Percentiles rank a stretch among this genome's conserved stretches.
These are phyloP conservation scores for Apiotrichum sp. DNA, from an alignment of 1,284 basidiomycete genomes.

Conservation along the genomic window DNA sequence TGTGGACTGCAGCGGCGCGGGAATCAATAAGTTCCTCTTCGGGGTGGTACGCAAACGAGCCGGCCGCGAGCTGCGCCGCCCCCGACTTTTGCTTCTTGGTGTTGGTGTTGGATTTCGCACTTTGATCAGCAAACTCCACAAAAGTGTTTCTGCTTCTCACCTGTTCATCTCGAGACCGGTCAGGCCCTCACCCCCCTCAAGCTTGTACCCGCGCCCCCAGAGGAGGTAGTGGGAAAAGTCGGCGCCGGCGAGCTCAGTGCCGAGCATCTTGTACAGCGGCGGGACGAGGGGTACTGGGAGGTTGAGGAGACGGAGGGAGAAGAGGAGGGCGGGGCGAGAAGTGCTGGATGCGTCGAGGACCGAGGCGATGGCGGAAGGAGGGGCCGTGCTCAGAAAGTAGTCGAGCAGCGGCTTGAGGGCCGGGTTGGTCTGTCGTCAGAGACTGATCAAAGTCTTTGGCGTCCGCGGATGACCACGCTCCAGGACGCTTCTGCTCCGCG, in stretches of 20 bases:
- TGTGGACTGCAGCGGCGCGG: constrained; percentile 58
- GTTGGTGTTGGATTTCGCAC: not conserved
- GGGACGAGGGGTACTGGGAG: constrained; percentile 86
- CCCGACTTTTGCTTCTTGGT: constrained; percentile 41
- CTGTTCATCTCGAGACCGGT: constrained; percentile 39
- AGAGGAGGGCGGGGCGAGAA: constrained; percentile 65
- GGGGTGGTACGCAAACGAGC: constrained; percentile 67
- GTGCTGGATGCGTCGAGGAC: constrained; percentile 37
- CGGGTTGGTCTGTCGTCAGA: constrained; percentile 56
- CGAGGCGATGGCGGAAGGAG: constrained; percentile 46
- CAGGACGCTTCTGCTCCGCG: no score
- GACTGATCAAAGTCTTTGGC: not conserved
- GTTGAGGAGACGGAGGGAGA: constrained; percentile 82
- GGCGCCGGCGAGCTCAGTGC: constrained; percentile 63
- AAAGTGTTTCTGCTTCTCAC: not conserved
- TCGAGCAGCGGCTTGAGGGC: constrained; percentile 64
- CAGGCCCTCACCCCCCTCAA: constrained; percentile 39
- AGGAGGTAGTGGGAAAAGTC: constrained; percentile 40
- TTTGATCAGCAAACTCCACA: no score
- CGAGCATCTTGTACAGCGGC: constrained; percentile 81
- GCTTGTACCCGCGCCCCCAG: constrained; percentile 45
- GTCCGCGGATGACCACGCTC: no score
- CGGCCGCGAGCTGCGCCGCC: constrained; percentile 30
- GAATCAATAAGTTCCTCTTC: constrained; percentile 73
- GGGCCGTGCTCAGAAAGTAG: constrained; percentile 55